Evolutionary conservation across 1,284 basidiomycete genomes (phyloP), one percentile per base, ranked within the genome.

Genomic region (Ustilago shanxiensis): DNA sequence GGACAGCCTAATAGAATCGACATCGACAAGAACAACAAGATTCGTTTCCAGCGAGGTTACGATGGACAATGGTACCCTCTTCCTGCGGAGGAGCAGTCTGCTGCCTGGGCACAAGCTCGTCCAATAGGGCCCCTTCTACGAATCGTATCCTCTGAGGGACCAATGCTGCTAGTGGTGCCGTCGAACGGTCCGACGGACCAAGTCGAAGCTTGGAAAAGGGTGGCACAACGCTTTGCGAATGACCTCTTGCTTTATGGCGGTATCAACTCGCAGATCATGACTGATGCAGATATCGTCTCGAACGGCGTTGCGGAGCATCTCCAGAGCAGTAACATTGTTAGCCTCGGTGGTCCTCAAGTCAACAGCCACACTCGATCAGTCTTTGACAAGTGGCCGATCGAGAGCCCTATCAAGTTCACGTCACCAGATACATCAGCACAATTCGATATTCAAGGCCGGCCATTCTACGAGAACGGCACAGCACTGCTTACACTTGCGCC

Each of bases 221-320:
- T 76, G 1, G 72, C 76, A 1, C 37, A 31, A 16, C 53, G 69
- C 18, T 79, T 76, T 44, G 68, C 79, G 2, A 65, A 61, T 2
- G 73, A 79, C 31, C 51, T 76, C 16, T 35, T 79, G 4, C 61
- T 79, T 4, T 76, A 79, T 57, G 73, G 61, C 3, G 51, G 63
- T 0, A 57, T 79, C 67, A 72, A 76, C 52, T 57, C 72, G 22
- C 72, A 72, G 41, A 61, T 79, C 53, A 10, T 80, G 16, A 47
- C 58, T 39, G 79, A 80, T 26, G 37, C 41, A 11, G 70, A 77
- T 1, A 59, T 66, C 14, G 28, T 20, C 29, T 33, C 44, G 14
- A 8, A 22, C 0, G 39, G 18, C 9, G 10, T 22, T 7, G 37
- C 13, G 10, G 24, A 33, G 7, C n/a, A 1, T n/a, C 28, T 60